phyloP scores from a whole-genome alignment of 768 basidiomycete species.

The Scleroderma bovista region DNA sequence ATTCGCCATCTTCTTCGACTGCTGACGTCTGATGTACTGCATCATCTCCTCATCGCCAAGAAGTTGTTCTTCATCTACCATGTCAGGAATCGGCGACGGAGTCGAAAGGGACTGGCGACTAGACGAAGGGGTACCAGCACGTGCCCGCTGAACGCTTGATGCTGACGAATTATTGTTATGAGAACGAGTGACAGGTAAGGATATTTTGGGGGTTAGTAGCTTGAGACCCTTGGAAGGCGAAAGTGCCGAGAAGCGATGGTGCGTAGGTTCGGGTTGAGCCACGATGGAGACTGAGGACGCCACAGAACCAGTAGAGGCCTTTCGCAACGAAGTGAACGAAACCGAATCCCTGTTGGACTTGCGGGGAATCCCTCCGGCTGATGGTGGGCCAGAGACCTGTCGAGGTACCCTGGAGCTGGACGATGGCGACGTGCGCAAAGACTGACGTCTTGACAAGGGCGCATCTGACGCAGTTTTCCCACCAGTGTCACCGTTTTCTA shows the following conservation, averaged over 20 bases:
- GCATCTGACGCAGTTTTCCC: constrained; percentile 36
- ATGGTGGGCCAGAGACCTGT: constrained; percentile 48
- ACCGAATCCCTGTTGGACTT: constrained; percentile 76
- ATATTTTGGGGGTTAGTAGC: constrained; percentile 73
- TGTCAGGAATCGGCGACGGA: constrained; percentile 76
- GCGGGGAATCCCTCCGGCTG: constrained; percentile 45
- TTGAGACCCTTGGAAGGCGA: constrained; percentile 84
- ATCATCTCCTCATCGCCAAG: constrained; percentile 97
- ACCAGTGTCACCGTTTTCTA: constrained; percentile 54
- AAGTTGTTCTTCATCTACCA: constrained; percentile 79
- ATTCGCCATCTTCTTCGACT: constrained; percentile 77
- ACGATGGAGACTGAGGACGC: constrained; percentile 57
- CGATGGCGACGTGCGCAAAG: constrained; percentile 63
- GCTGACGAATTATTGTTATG: constrained; percentile 35
- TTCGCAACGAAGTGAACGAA: constrained; percentile 71
- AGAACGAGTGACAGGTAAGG: constrained; percentile 53
- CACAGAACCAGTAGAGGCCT: constrained; percentile 80
- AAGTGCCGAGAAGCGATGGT: constrained; percentile 73
- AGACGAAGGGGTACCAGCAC: constrained; percentile 59
- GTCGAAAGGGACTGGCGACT: constrained; percentile 75
- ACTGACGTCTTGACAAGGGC: constrained; percentile 41
- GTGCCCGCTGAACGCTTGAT: constrained; percentile 41
- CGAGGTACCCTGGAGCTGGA: constrained; percentile 58
- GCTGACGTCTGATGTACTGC: constrained; percentile 86
- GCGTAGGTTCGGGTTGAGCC: constrained; percentile 35